Percentiles rank a stretch among this genome's conserved stretches.
These are phyloP conservation scores for Nakazawaea populi DNA, from an alignment of 805 yeast species.

Conservation along the genomic window DNA sequence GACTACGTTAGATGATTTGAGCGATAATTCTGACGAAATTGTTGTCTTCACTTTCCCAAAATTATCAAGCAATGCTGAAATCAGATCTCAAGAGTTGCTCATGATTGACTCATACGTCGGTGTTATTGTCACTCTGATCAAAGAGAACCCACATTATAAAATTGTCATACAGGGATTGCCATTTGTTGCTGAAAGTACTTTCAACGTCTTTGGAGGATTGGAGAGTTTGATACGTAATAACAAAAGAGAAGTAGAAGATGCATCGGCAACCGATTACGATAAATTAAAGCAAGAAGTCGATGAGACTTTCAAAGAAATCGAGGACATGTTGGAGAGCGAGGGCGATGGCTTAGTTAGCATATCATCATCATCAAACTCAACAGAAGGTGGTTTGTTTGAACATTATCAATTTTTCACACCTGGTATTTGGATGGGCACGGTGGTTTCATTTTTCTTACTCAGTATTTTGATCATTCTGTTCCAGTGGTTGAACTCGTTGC, in stretches of 20 bases:
- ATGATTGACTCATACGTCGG: conserved; percentile 8
- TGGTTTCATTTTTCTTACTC: conserved; percentile 59
- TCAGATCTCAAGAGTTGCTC: neutral
- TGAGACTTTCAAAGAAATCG: conserved; percentile 24
- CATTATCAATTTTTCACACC: conserved; percentile 70
- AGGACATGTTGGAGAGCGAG: conserved; percentile 20
- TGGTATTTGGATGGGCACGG: conserved; percentile 71
- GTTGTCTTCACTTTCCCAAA: conserved; percentile 11
- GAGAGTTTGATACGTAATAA: neutral
- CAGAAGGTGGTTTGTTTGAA: conserved; percentile 41
- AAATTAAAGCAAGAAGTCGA: conserved; percentile 21
- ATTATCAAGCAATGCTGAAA: neutral
- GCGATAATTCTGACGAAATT: conserved; percentile 1
- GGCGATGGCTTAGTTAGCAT: neutral
- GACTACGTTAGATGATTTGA: neutral
- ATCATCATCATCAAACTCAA: neutral
- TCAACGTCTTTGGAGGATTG: conserved; percentile 7
- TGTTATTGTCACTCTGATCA: conserved; percentile 1
- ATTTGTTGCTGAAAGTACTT: conserved; percentile 6
- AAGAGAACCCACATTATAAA: conserved; percentile 11
- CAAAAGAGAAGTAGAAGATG: conserved; percentile 13
- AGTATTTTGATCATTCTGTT: conserved; percentile 56
- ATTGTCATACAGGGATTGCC: conserved; percentile 29
- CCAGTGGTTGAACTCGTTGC: conserved; percentile 63
- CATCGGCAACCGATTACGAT: conserved; percentile 16